phyloP scores from a whole-genome alignment of 1,284 basidiomycete genomes.

The Xanthoconium separans region DNA sequence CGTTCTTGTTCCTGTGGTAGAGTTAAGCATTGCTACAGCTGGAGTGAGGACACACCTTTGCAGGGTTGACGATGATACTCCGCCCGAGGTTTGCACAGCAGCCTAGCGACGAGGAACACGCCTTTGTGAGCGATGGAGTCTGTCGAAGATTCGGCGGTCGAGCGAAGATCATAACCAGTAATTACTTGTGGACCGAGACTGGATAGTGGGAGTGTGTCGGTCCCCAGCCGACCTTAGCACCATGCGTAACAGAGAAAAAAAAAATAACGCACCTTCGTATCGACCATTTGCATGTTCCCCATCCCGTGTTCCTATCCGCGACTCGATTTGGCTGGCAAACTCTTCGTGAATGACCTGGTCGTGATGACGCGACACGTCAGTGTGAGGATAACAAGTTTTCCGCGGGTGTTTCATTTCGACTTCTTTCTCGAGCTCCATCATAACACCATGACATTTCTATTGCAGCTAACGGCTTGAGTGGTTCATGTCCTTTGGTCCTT shows the following conservation, averaged over 20 bases:
- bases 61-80: conserved; percentile 94
- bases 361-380: no score
- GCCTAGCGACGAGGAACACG: conserved; percentile 81
- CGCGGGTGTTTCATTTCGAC: no score
- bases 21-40: conserved; percentile 3
- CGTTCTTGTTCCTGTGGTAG: conserved; percentile 76
- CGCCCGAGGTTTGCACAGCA: conserved; percentile 92
- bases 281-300: conserved; percentile 73
- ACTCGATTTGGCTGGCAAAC: conserved; percentile 83
- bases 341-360: conserved; percentile 79
- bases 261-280: conserved; percentile 76
- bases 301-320: conserved; percentile 82
- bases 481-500: no score
- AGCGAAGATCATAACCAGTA: conserved; percentile 87
- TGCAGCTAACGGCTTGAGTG: no score
- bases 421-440: no score
- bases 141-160: conserved; percentile 81
- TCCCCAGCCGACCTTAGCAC: conserved; percentile 75
- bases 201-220: conserved; percentile 92
- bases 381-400: no score
- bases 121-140: conserved; percentile 89
- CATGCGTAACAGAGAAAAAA: background rate
- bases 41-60: conserved; percentile 39
- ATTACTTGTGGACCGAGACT: conserved; percentile 81
- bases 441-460: no score